Base-by-base conservation (phyloP, 345 rosid species). In the Euphorbia lathyris region DNA sequence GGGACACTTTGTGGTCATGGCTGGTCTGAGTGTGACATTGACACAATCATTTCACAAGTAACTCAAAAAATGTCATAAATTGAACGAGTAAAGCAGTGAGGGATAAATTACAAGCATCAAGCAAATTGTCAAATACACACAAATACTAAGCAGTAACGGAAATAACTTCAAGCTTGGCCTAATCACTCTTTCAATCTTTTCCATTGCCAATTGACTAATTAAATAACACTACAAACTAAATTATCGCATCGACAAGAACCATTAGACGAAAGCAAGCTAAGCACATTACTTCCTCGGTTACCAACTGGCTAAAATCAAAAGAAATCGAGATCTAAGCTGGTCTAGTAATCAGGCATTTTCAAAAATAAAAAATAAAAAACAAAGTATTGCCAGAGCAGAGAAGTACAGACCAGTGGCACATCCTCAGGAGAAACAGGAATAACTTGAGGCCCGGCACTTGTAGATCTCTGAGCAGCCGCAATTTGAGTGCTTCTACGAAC, bases 381-480 rank as follows among this genome's bases (percentile, higher is more conserved):
- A 0, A 57, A 56, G 30, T 12, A 45, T 40, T 10, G 45, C 3
- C 65, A 65, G 47, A n/a, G 17, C 4, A 26, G 7, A 61, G 17
- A 11, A 57, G 9, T 8, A 66, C 55, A 0, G 8, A 76, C 96
- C 86, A 84, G 64, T 0, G 85, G 87, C 1, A 75, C 81, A 67
- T 88, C 92, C 50, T 89, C 88, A 7, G 96, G 90, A 7, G 97
- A 78, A 13, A 89, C 89, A 0, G 98, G 97, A 30, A 89, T 65
- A 23, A 91, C 87, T 73, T 80, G 78, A 72, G 93, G 75, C 72
- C 87, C 91, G 40, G 76, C 80, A 57, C 79, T 79, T 45, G 81
- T 76, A 65, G 90, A 77, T 82, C 89, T 85, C 80, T 77, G 77
- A 17, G 84, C 89, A 0, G 83, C 77, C 13, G 13, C 51, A 58